Base-by-base conservation (phyloP, 2,329 filamentous ascomycete genomes). In the Fusarium neocosmosporiellum region DNA sequence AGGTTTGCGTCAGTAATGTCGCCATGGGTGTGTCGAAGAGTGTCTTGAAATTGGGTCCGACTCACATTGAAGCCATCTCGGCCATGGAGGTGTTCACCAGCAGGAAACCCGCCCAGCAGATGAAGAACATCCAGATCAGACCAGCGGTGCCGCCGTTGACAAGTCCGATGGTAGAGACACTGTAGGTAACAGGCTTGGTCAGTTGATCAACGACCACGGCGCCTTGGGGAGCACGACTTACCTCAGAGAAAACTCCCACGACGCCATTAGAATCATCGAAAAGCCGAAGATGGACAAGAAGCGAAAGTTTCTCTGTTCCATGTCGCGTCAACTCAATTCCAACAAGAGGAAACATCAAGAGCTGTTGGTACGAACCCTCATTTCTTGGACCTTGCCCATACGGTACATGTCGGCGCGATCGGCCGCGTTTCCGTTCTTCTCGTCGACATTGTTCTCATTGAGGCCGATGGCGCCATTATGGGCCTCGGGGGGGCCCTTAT, bases 201-300 rank as follows among this genome's bases (percentile, higher is more conserved):
- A 59, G 60, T 10, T 24, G 22, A 18, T 1, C 2, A 31, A 29
- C 5, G 14, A 2, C 16, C 14, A 7, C 5, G 18, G 6, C 0
- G 14, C 7, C 0, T 14, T 9, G 0, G 1, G n/a, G 11, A 0
- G n/a, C 1, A 18, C 16, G 11, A 58, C 27, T 63, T 71, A 83
- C 74, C 82, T 80, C 7, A 86, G 74, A 1, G 81, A 78, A 43
- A 83, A 82, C 55, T 86, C 84, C 85, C 85, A 76, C 24, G 74
- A 86, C 1, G 84, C 85, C 48, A 84, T 84, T 3, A 86, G 75
- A 53, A 86, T 84, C 65, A 83, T 83, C 1, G 84, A 83, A 64
- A 87, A 87, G 20, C 85, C 85, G 59, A 87, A 82, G 33, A 85
- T 86, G 9, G 83, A 83, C 27, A 85, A 54, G 64, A 85, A 84